phyloP scores from a whole-genome alignment of 1,139 yeast species.

The Scheffersomyces illinoinensis region DNA sequence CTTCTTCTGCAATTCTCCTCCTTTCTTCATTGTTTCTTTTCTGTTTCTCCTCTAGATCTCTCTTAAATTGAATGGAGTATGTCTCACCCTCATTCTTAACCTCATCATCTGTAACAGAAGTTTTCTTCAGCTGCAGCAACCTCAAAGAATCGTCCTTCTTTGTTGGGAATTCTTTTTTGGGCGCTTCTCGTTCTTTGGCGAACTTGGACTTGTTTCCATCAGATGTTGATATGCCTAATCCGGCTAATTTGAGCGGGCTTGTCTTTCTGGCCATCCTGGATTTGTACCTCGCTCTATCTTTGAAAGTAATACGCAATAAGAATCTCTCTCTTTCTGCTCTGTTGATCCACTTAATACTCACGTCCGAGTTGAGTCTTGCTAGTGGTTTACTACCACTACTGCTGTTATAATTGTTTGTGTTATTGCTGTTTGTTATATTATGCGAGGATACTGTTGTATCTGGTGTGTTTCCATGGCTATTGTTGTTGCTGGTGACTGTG shows the following conservation, averaged over 20 bases:
- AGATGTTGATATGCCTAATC: conserved; percentile 23
- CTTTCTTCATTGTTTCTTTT: conserved; percentile 3
- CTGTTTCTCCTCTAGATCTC: neutral
- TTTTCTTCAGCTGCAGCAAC: neutral
- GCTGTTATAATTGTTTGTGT: neutral
- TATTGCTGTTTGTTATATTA: neutral
- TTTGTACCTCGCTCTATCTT: conserved; percentile 17
- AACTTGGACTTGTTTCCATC: conserved; percentile 2
- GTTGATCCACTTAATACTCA: conserved; percentile 27
- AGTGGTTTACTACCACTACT: neutral
- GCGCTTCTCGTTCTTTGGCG: neutral
- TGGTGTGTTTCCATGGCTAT: neutral
- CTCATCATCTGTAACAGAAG: neutral
- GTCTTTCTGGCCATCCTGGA: conserved; percentile 5
- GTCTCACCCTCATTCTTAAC: neutral
- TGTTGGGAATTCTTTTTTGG: neutral
- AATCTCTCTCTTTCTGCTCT: conserved; percentile 20
- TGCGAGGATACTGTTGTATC: neutral
- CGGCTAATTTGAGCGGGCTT: conserved; percentile 11
- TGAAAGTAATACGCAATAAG: conserved; percentile 29
- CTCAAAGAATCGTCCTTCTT: conserved; percentile 1
- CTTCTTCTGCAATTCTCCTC: conserved; percentile 7
- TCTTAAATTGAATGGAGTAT: neutral
- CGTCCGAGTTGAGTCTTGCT: neutral
- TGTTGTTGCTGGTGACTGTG: conserved; percentile 18